Evolutionary conservation across 495 filamentous ascomycete genomes (phyloP), one percentile per base, ranked within the genome.

Genomic region (Terfezia boudieri): DNA sequence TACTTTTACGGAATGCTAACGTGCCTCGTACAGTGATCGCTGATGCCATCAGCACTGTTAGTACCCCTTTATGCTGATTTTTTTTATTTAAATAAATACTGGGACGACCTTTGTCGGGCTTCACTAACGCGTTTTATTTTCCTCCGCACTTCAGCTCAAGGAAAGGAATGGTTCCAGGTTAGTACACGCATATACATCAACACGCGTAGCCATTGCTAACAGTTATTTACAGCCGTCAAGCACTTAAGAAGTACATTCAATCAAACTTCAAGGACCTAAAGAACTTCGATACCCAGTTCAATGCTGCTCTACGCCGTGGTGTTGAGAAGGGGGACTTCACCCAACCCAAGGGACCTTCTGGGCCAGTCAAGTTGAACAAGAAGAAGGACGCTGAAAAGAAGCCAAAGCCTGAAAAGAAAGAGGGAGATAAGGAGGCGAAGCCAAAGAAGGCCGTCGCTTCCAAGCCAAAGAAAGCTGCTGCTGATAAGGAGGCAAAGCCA

Each of bases 171-270:
- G 74, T 69, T 72, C 69, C 68, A 78, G 76, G 76, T 80, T 74
- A 67, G 76, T 67, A 46, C 12, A 46, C 57, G 37, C 56, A 46
- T 57, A n/a, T 22, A 46, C 36, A 52, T 38, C 14, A 8, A 38
- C 32, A 49, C 41, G 55, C 49, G 55, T 59, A 46, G 23, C 59
- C n/a, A 32, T 2, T 51, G 49, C 5, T 51, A 51, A 51, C 49
- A 48, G 3, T 20, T 49, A 54, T 52, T 58, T 50, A 51, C 66
- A 98, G 90, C 71, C 92, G 90, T 61, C 82, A 88, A 68, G 83
- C 84, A 32, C 79, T 99, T 67, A 95, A 95, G 83, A 95, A 99
- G 70, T 99, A 96, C 73, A 84, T 99, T 64, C 76, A 77, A 69
- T 79, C 83, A 62, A 96, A 99, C 82, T 94, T 96, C 78, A 83